Percentiles rank a stretch among this genome's conserved stretches.
phyloP scores from a whole-genome alignment of 2,329 filamentous ascomycete species.

The Pseudocercospora pini-densiflorae region DNA sequence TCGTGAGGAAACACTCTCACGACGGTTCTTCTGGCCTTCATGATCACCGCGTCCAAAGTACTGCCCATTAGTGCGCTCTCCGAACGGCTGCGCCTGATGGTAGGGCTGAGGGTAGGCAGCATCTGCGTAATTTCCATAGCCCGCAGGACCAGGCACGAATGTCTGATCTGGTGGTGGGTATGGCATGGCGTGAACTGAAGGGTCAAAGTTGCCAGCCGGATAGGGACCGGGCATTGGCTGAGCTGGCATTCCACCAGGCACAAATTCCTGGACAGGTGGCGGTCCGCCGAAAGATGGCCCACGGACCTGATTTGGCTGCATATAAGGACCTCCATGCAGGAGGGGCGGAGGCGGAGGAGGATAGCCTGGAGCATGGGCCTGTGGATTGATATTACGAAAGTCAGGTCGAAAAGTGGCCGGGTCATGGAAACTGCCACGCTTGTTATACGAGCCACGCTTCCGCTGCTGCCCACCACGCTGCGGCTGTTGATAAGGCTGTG shows the following conservation, averaged over 20 bases:
- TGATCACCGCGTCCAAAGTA: neutral
- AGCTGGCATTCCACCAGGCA: neutral
- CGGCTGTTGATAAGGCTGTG: constrained; percentile 1
- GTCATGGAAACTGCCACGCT: constrained; percentile 12
- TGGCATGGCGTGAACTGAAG: neutral
- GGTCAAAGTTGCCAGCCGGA: neutral
- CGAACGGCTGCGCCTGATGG: constrained; percentile 9
- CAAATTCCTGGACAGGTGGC: neutral
- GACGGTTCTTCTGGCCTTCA: constrained; percentile 4
- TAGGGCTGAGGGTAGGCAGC: neutral
- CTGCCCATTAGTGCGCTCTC: constrained; percentile 6
- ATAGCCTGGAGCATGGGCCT: neutral
- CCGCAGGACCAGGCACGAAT: neutral
- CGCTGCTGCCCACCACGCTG: constrained; percentile 5
- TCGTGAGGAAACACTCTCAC: constrained; percentile 13
- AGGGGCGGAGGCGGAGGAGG: neutral
- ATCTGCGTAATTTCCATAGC: neutral
- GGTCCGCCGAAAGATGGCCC: constrained; percentile 4
- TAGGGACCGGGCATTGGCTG: neutral
- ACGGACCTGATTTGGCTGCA: constrained; percentile 11
- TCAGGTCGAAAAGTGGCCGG: constrained; percentile 1
- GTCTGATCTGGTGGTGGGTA: neutral
- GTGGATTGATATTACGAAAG: constrained; percentile 4
- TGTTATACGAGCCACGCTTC: constrained; percentile 17
- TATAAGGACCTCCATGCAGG: neutral